Conservation (phyloP, 2,329 filamentous ascomycete genomes). For the Botryotinia convoluta region DNA sequence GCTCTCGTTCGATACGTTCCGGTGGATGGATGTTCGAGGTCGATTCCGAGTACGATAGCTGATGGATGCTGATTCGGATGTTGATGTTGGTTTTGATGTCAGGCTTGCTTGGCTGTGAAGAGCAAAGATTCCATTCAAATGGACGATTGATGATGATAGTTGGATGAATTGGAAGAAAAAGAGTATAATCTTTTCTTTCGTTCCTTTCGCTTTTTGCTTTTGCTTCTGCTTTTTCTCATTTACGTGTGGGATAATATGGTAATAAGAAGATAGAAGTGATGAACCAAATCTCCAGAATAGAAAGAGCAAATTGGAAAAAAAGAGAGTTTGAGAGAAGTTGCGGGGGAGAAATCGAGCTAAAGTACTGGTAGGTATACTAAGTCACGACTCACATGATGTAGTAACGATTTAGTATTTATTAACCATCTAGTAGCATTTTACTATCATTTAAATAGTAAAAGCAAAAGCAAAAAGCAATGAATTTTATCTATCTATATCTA, state of each 20-base stretch:
- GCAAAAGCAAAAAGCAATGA: neutral
- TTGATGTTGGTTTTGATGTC: neutral
- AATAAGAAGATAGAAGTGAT: neutral
- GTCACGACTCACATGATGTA: neutral
- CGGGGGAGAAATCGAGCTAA: constrained; percentile 11
- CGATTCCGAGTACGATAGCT: neutral
- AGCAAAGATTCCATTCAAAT: neutral
- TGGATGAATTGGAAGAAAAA: neutral
- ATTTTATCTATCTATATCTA: neutral
- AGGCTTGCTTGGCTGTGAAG: neutral
- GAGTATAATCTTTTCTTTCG: neutral
- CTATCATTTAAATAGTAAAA: neutral
- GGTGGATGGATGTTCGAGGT: neutral
- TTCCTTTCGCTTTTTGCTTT: neutral
- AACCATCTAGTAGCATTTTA: neutral
- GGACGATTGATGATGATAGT: neutral
- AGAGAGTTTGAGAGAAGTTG: constrained; percentile 7
- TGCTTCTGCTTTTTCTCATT: neutral
- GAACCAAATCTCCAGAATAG: neutral
- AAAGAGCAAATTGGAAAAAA: neutral
- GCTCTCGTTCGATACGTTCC: neutral
- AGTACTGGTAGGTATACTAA: neutral
- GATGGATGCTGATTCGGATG: neutral
- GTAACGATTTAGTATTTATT: neutral
- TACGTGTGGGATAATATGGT: neutral